These are phyloP conservation scores for Bauhinia variegata DNA, from an alignment of 306 rosid genomes.

Conservation along the genomic window DNA sequence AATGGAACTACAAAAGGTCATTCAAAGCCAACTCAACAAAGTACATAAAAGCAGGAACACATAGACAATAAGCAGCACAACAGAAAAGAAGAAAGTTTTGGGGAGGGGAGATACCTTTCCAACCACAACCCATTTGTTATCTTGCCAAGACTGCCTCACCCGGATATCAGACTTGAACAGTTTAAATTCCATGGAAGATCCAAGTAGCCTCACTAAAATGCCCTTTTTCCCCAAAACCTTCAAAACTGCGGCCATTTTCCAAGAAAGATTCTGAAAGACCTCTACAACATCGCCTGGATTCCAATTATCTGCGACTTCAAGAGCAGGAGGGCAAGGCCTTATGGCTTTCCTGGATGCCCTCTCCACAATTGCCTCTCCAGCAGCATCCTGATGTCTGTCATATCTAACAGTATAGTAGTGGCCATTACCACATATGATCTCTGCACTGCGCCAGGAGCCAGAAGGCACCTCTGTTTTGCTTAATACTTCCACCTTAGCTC, in stretches of 20 bases:
- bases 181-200: constrained; percentile 72
- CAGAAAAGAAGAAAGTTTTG: background rate
- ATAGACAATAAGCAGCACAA: constrained; percentile 13
- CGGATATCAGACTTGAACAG: constrained; percentile 72
- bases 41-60: constrained; percentile 14
- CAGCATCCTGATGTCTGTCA: constrained; percentile 51
- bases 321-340: constrained; percentile 81
- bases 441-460: constrained; percentile 85
- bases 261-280: constrained; percentile 68
- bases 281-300: constrained; percentile 79
- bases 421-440: constrained; percentile 75
- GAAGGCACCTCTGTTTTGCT: constrained; percentile 76
- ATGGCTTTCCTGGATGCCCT: constrained; percentile 64
- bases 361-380: constrained; percentile 53
- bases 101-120: constrained; percentile 63
- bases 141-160: constrained; percentile 79
- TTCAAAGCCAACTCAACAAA: constrained; percentile 32
- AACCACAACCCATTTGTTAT: constrained; percentile 73
- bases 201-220: constrained; percentile 74
- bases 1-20: constrained; percentile 23
- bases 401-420: constrained; percentile 71
- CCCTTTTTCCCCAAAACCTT: constrained; percentile 61
- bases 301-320: constrained; percentile 59
- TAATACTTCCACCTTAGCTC: constrained; percentile 81
- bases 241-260: constrained; percentile 87